Percentiles rank a stretch among this genome's conserved stretches.
Conservation (phyloP, 441 rosid genomes). For the Euphorbia celastroides region DNA sequence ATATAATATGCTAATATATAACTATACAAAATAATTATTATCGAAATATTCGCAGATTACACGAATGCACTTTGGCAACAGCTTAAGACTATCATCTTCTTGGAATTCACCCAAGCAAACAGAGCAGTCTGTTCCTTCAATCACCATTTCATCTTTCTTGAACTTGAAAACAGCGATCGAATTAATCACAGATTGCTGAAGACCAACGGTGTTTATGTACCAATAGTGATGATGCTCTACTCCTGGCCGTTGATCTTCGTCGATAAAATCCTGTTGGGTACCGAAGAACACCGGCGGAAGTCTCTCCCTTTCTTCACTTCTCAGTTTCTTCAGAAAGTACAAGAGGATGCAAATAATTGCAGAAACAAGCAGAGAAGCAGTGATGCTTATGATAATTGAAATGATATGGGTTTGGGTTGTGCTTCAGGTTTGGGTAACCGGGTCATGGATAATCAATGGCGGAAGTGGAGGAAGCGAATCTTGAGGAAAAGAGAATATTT, state of each 20-base stretch:
- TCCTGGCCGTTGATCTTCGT: constrained; percentile 34
- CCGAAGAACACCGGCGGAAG: constrained; percentile 16
- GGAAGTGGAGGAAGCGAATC: background rate
- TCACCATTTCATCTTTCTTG: constrained; percentile 38
- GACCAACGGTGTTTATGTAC: constrained; percentile 59
- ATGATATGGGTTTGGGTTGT: background rate
- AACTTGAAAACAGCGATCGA: constrained; percentile 50
- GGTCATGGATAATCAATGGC: background rate
- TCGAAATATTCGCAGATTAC: too few relatives aligned
- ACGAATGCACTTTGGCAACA: constrained; percentile 75
- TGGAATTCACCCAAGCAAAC: constrained; percentile 74
- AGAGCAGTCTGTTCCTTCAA: constrained; percentile 75
- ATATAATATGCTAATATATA: too few relatives aligned
- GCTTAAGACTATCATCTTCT: constrained; percentile 55
- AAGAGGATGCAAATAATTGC: constrained; percentile 25
- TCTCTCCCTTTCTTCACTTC: constrained; percentile 3
- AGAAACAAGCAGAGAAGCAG: constrained; percentile 14
- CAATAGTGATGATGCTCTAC: constrained; percentile 58
- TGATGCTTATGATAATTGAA: constrained; percentile 8
- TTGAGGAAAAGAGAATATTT: background rate
- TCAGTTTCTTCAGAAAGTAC: constrained; percentile 17
- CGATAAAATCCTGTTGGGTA: constrained; percentile 29
- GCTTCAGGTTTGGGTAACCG: too few relatives aligned
- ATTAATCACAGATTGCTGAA: constrained; percentile 49
- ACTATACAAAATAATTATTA: too few relatives aligned